These are phyloP conservation scores for Solanum dulcamara DNA, from an alignment of 257 asterid genomes.

Conservation along the genomic window DNA sequence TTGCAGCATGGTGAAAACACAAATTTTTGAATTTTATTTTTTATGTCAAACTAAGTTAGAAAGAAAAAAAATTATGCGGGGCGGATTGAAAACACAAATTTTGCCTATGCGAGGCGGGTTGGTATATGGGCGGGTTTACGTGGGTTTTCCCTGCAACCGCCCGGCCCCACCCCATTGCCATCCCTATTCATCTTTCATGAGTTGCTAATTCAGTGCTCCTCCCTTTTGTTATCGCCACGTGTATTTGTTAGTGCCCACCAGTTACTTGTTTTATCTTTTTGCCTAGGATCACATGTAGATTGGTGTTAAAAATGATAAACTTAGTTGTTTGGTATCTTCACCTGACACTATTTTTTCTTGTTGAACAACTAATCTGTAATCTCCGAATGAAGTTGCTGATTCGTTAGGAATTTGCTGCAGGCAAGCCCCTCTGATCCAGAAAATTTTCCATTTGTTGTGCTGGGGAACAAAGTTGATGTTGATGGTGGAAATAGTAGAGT, in stretches of 20 bases:
- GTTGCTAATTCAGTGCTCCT: not conserved
- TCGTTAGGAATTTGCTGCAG: conserved; percentile 30
- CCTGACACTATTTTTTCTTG: not conserved
- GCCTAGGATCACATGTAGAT: not conserved
- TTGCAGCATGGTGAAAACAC: conserved; percentile 17
- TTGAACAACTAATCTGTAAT: not conserved
- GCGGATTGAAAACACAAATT: not conserved
- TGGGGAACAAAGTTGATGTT: conserved; percentile 91
- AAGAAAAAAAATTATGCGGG: not conserved
- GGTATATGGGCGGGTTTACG: too few relatives aligned
- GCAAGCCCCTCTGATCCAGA: conserved; percentile 98
- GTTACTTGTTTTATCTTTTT: not conserved
- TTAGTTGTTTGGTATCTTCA: not conserved
- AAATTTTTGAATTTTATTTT: too few relatives aligned
- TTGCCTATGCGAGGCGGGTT: too few relatives aligned
- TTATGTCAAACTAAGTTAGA: not conserved
- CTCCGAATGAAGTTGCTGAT: not conserved
- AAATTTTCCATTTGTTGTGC: conserved; percentile 93
- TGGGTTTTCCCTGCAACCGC: too few relatives aligned
- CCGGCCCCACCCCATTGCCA: too few relatives aligned
- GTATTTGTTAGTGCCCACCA: not conserved
- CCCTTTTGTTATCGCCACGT: not conserved
- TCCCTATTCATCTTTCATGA: not conserved
- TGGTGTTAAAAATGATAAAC: not conserved
- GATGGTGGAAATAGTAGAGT: conserved; percentile 97